phyloP scores from a whole-genome alignment of 225 moss, liverwort and hornwort genomes.

The Takakia lepidozioides region DNA sequence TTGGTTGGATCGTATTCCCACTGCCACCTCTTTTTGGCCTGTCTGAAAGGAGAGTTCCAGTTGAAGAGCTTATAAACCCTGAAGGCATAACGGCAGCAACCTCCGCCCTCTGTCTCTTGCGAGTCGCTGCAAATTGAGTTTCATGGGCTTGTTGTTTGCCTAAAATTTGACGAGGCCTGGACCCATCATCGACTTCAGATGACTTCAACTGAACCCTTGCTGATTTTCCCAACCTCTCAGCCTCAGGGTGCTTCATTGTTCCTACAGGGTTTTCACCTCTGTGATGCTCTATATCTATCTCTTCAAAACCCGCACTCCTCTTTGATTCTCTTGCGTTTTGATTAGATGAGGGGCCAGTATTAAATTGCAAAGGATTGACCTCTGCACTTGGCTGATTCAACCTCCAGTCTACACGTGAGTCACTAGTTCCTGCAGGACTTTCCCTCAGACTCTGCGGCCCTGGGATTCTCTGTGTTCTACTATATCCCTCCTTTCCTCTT shows the following conservation, averaged over 20 bases:
- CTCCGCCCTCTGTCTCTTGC: constrained; percentile 28
- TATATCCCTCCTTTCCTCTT: background rate
- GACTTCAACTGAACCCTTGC: no score
- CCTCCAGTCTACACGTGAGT: no score
- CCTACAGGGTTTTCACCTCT: no score
- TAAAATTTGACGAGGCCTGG: background rate
- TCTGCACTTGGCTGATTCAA: no score
- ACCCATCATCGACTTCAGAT: background rate
- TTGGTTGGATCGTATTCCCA: background rate
- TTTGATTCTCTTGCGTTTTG: background rate
- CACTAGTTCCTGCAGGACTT: no score
- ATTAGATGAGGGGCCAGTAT: background rate
- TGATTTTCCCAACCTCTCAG: background rate
- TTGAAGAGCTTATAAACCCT: constrained; percentile 6
- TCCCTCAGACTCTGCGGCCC: no score
- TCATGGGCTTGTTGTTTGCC: constrained; percentile 4
- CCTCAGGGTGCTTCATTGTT: no score
- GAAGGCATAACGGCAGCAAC: constrained; percentile 10
- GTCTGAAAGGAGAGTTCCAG: constrained; percentile 1
- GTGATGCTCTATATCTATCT: no score
- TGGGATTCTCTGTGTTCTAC: no score
- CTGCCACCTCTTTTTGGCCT: background rate
- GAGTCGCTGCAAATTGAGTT: constrained; percentile 16
- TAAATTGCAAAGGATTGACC: no score
- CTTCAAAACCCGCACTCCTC: no score